Conservation (phyloP, 2,329 filamentous ascomycete genomes). For the Ampelomyces quisqualis region DNA sequence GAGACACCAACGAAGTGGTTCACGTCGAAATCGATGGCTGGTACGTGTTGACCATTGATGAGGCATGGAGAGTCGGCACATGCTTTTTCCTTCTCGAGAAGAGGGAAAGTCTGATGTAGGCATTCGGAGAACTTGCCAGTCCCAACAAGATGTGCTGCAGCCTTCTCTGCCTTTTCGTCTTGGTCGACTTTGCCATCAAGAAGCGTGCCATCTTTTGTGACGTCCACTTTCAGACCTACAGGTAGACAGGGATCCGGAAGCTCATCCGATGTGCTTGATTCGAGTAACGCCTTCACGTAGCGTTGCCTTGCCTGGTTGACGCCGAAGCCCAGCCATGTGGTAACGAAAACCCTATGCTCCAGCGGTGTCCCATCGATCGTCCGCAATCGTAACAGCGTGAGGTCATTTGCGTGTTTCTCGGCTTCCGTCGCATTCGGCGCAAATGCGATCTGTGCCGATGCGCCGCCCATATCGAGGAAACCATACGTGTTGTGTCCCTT, state of each 20-base stretch:
- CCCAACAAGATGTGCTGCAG: slow-evolving; percentile 64
- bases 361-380: slow-evolving; percentile 73
- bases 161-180: slow-evolving; percentile 20
- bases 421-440: slow-evolving; percentile 91
- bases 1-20: slow-evolving; percentile 98
- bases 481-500: slow-evolving; percentile 93
- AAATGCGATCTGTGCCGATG: slow-evolving; percentile 96
- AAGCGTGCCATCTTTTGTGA: slow-evolving; percentile 68
- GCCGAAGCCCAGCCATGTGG: slow-evolving; percentile 97
- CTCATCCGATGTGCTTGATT: slow-evolving; percentile 65
- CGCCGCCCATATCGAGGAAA: slow-evolving; percentile 97
- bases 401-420: slow-evolving; percentile 81
- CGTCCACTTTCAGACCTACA: slow-evolving; percentile 70
- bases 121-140: slow-evolving; percentile 89
- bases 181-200: slow-evolving; percentile 47
- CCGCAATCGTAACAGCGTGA: slow-evolving; percentile 82
- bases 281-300: slow-evolving; percentile 76
- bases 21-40: slow-evolving; percentile 92
- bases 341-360: slow-evolving; percentile 90
- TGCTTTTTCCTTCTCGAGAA: slow-evolving; percentile 84
- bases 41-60: slow-evolving; percentile 86
- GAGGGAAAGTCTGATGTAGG: slow-evolving; percentile 74
- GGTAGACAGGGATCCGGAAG: slow-evolving; percentile 91
- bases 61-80: slow-evolving; percentile 84
- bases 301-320: slow-evolving; percentile 86